Percentiles rank a stretch among this genome's conserved stretches.
Evolutionary conservation across 345 rosid genomes (phyloP).

Genomic region (Gynandropsis gynandra): DNA sequence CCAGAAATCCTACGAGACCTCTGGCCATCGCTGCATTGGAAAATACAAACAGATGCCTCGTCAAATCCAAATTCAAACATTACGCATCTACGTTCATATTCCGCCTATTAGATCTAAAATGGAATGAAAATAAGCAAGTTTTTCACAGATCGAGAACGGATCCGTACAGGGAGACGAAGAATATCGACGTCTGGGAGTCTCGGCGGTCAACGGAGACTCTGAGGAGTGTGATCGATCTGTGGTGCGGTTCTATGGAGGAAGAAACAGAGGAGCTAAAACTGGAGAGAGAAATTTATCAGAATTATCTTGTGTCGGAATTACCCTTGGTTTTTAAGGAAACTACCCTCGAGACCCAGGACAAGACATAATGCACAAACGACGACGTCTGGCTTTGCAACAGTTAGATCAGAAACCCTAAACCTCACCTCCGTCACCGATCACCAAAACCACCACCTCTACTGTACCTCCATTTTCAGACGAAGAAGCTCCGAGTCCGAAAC

Average conservation of each 20-base stretch:
- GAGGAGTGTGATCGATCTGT: conserved; percentile 22
- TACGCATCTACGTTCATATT: conserved; percentile 11
- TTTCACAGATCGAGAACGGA: conserved; percentile 16
- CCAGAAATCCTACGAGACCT: conserved; percentile 35
- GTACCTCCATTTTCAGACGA: conserved; percentile 7
- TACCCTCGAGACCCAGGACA: too few relatives aligned
- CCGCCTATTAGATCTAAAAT: conserved; percentile 3
- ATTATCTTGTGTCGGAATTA: too few relatives aligned
- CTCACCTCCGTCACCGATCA: too few relatives aligned
- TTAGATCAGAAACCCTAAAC: conserved; percentile 6
- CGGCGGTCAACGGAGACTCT: conserved; percentile 31
- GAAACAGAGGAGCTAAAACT: too few relatives aligned
- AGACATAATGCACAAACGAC: conserved; percentile 3
- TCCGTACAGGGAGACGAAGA: background rate
- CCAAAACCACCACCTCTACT: too few relatives aligned
- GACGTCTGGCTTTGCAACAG: background rate
- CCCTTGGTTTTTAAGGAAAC: background rate
- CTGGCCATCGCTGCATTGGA: conserved; percentile 43
- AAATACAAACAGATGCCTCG: conserved; percentile 1
- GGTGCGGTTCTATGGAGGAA: too few relatives aligned
- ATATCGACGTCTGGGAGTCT: conserved; percentile 20
- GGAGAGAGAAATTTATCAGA: too few relatives aligned
- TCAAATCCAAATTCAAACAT: conserved; percentile 6
- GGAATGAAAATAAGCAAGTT: background rate
- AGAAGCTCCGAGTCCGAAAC: conserved; percentile 6